phyloP scores from a whole-genome alignment of 2,329 filamentous ascomycete species.

The Exserohilum turcica region DNA sequence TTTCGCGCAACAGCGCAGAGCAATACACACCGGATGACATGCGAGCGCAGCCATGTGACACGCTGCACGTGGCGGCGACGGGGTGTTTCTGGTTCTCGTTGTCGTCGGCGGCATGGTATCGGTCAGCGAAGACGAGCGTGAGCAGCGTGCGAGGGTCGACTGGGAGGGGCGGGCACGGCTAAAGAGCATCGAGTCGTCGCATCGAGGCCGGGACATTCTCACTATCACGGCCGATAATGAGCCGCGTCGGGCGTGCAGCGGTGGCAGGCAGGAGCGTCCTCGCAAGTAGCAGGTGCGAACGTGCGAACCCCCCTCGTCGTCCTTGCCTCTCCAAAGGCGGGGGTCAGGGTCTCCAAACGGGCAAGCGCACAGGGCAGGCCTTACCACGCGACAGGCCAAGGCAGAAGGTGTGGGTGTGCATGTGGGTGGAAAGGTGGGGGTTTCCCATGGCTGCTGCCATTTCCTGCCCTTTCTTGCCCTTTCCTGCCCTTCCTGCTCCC shows the following conservation, averaged over 20 bases:
- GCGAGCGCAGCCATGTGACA: not conserved
- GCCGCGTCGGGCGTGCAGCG: not conserved
- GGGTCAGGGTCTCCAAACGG: conserved; percentile 7
- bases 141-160: no score
- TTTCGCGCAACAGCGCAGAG: no score
- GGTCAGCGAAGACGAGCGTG: not conserved
- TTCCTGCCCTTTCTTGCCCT: no score
- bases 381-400: conserved; percentile 10
- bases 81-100: not conserved
- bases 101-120: not conserved
- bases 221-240: not conserved
- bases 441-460: no score
- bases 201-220: no score
- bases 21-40: not conserved
- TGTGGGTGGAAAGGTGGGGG: not conserved
- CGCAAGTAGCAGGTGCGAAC: conserved; percentile 9
- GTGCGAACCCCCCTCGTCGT: no score
- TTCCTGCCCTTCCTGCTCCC: no score
- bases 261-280: not conserved
- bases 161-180: no score
- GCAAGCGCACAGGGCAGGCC: conserved; percentile 12
- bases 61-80: not conserved
- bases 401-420: not conserved
- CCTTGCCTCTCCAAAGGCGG: conserved; percentile 6
- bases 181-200: no score